Percentiles rank a stretch among this genome's conserved stretches.
Conservation (phyloP, 768 basidiomycete genomes). For the Multifurca ochricompacta region DNA sequence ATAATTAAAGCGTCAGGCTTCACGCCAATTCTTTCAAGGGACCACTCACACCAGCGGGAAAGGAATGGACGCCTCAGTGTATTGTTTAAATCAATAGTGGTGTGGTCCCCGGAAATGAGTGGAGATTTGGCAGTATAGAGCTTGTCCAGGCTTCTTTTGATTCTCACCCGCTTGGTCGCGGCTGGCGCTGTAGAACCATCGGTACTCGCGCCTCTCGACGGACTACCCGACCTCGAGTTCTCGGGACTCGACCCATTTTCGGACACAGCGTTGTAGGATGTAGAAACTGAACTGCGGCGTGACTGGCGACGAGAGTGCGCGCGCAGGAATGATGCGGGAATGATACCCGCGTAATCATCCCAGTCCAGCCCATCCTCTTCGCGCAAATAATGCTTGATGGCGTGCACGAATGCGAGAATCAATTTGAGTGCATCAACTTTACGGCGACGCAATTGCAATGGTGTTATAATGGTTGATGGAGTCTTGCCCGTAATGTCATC, state of each 20-base stretch:
- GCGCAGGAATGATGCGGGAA: constrained; percentile 54
- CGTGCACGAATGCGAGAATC: constrained; percentile 61
- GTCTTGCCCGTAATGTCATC: constrained; percentile 51
- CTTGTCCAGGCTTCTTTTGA: constrained; percentile 62
- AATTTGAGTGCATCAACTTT: constrained; percentile 70
- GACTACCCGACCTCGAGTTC: constrained; percentile 8
- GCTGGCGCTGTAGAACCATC: background rate
- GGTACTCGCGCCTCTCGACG: constrained; percentile 7
- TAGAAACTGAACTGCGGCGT: constrained; percentile 28
- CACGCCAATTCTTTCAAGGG: too few species aligned
- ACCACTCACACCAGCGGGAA: constrained; percentile 68
- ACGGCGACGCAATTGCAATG: constrained; percentile 46
- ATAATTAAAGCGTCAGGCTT: background rate
- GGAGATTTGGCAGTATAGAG: constrained; percentile 47
- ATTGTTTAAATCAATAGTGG: constrained; percentile 51
- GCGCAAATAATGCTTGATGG: constrained; percentile 75
- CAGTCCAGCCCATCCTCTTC: constrained; percentile 71
- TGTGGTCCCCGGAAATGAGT: constrained; percentile 47
- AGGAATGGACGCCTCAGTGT: constrained; percentile 46
- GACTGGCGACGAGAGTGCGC: constrained; percentile 22
- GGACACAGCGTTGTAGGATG: constrained; percentile 29
- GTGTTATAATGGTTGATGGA: constrained; percentile 37
- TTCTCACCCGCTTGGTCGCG: constrained; percentile 52
- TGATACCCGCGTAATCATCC: constrained; percentile 56
- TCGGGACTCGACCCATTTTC: constrained; percentile 19